A percentile compares a stretch with the other conserved stretches of the same genome.
Conservation (phyloP, 129 eudicot species). For the Centaurea solstitialis region DNA sequence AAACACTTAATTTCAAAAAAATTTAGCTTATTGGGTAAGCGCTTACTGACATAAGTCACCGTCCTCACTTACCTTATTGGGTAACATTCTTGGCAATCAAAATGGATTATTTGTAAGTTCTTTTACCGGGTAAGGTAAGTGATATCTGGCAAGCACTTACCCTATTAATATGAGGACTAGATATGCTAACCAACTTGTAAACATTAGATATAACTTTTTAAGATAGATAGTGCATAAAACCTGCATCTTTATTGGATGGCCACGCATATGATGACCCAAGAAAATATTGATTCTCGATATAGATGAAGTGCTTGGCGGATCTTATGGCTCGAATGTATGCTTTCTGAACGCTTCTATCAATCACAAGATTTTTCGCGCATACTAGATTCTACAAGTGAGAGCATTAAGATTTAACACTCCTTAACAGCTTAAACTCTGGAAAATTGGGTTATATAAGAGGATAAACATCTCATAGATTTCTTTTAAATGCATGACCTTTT, state of each 20-base stretch:
- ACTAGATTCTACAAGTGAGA: conserved; percentile 54
- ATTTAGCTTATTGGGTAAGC: neutral
- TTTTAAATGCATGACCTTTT: neutral
- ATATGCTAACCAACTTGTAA: neutral
- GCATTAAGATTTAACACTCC: neutral
- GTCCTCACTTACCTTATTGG: neutral
- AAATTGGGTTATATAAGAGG: neutral
- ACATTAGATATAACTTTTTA: neutral
- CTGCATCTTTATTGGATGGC: conserved; percentile 63
- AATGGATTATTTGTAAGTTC: neutral
- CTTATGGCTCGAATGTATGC: conserved; percentile 85
- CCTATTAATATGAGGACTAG: neutral
- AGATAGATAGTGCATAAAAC: conserved; percentile 28
- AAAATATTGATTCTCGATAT: conserved; percentile 91
- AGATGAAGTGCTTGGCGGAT: conserved; percentile 76
- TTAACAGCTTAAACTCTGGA: conserved; percentile 4
- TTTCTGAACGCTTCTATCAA: conserved; percentile 76
- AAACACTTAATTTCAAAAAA: neutral
- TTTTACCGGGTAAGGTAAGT: neutral
- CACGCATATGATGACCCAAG: conserved; percentile 96
- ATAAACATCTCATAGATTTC: neutral
- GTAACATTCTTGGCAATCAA: neutral
- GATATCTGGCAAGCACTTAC: neutral
- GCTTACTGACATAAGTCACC: neutral
- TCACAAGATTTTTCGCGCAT: conserved; percentile 60